Evolutionary conservation across 2,329 filamentous ascomycete species (phyloP).

Genomic region (Fusarium coicis): DNA sequence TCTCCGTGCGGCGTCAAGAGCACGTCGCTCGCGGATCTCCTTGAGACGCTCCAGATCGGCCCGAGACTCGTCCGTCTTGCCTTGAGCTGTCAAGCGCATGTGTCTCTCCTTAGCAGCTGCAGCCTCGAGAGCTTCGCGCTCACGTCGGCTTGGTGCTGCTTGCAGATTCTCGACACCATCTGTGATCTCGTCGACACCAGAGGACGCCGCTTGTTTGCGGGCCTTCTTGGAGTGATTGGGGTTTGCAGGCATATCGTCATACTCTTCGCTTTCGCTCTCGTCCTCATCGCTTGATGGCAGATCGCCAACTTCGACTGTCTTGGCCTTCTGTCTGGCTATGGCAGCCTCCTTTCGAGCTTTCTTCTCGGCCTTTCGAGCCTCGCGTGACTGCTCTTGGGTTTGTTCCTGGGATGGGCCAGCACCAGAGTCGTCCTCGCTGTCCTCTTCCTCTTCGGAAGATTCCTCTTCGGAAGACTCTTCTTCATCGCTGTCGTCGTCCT

Average conservation of each 20-base stretch:
- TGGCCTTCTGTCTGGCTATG: constrained; percentile 78
- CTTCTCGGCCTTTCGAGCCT: constrained; percentile 86
- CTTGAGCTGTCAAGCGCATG: constrained; percentile 89
- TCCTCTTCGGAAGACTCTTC: constrained; percentile 64
- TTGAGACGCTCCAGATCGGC: constrained; percentile 86
- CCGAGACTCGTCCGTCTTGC: constrained; percentile 96
- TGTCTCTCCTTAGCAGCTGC: constrained; percentile 90
- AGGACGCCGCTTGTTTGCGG: constrained; percentile 64
- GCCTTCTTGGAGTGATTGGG: constrained; percentile 89
- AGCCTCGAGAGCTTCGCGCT: constrained; percentile 82
- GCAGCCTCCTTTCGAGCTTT: constrained; percentile 94
- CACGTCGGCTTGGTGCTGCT: constrained; percentile 60
- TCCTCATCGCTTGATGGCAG: constrained; percentile 80
- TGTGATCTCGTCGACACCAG: constrained; percentile 60
- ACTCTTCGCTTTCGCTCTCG: constrained; percentile 67
- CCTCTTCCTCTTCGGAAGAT: constrained; percentile 63
- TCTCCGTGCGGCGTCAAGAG: constrained; percentile 83
- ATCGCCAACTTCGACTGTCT: constrained; percentile 83
- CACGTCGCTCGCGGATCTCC: constrained; percentile 86
- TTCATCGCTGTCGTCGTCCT: constrained; percentile 63
- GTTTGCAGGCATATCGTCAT: constrained; percentile 82
- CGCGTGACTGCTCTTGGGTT: constrained; percentile 71
- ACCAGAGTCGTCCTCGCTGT: constrained; percentile 61
- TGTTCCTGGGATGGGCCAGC: constrained; percentile 56
- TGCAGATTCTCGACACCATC: constrained; percentile 66